Evolutionary conservation across 2,329 filamentous ascomycete species (phyloP), one percentile per base, ranked within the genome.

Genomic region (Scedosporium apiospermum): DNA sequence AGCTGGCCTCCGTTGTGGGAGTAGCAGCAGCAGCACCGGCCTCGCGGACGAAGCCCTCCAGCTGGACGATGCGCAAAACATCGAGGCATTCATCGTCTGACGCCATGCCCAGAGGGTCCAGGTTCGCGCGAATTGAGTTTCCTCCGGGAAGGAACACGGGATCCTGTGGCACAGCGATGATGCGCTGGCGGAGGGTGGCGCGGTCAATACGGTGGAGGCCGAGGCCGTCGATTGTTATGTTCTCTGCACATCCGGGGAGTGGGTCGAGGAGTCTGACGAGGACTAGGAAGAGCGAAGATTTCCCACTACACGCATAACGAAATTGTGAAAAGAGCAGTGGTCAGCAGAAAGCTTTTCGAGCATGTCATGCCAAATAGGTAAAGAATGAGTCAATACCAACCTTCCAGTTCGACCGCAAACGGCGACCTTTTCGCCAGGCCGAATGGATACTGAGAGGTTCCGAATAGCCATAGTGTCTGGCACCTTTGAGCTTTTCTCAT

Each of bases 101-200:
- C 1, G 75, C 71, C 0, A 64, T 58, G 1, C 64, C 63, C 14
- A 71, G 70, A 0, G 78, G 77, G 63, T 82, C 80, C 0, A 82
- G 71, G 62, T 82, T 80, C 6, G 68, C 60, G 30, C 69, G 70
- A 63, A 79, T 72, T 1, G 72, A 75, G 57, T 72, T 75, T 5
- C 73, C 75, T 42, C 75, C 77, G 0, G 77, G 77, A 1, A 84
- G 69, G 68, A 85, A 82, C 3, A 82, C 76, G 0, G 80, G 69
- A 4, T 85, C 82, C 67, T 85, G 82, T 0, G 82, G 80, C 0
- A 85, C 70, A 4, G 80, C 78, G 51, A 82, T 80, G 44, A 85
- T 70, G 0, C 76, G 77, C 49, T 76, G 71, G 6, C 82, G 78
- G 0, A 84, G 71, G 0, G 70, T 68, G 0, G 70, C 30, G 2